Evolutionary conservation across 306 rosid genomes (phyloP), one percentile per base, ranked within the genome.

Genomic region (Prunus armeniaca): DNA sequence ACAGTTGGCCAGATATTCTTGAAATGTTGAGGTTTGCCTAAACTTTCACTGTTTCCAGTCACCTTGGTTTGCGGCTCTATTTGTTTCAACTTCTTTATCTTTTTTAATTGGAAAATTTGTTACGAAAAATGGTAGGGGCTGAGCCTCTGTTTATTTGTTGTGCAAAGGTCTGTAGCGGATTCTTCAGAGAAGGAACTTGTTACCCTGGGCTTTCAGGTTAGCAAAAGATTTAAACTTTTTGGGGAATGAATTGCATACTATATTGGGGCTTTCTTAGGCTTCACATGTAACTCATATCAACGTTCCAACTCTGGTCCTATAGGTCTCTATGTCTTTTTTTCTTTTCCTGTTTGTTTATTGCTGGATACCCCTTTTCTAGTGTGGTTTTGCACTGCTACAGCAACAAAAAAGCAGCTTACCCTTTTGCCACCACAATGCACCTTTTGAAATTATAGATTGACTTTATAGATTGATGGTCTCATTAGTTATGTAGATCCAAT

Each of bases 131-230:
- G 52, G 52, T 11, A n/a, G 62, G 62, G 62, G 73, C 30, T 30
- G 38, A 19, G 30, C 74, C 12, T 11, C 3, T 34, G 24, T 30
- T 32, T 72, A 43, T 22, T 72, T 38, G 1, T 3, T 72, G 41
- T 41, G 63, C 64, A 60, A 81, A 94, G 98, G 91, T 90, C 87
- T 79, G 98, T 94, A 71, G 97, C 98, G 28, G 97, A 94, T 81
- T 93, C 84, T 80, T 82, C 89, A 15, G 98, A 94, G 84, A 94
- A 94, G 87, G 98, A 94, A 81, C 87, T 92, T 74, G 94, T 94
- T 79, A 87, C 98, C 76, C 82, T 94, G 72, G 98, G 97, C 64
- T 94, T 92, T 79, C 98, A 94, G 98, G 98, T 94, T 69, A 80
- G 89, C 69, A 69, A 80, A 67, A 63, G 75, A 68, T 74, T 34